Evolutionary conservation across 2,329 filamentous ascomycete genomes (phyloP).

Genomic region (Aspergillus vadensis): DNA sequence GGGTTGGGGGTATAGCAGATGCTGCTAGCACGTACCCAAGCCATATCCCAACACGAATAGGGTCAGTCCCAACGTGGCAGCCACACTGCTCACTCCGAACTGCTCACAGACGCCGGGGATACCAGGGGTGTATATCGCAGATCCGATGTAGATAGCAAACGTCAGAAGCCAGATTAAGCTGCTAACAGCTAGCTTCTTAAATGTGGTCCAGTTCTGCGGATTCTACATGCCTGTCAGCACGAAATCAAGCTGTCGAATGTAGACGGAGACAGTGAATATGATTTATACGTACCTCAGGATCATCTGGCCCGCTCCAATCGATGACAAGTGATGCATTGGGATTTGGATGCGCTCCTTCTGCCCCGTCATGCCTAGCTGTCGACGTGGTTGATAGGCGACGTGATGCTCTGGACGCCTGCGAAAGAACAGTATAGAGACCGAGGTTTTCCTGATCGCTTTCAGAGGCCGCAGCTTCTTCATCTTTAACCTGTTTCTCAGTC

Average conservation of each 20-base stretch:
- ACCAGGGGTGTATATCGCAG: constrained; percentile 55
- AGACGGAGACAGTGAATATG: neutral
- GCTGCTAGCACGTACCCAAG: constrained; percentile 24
- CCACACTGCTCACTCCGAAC: constrained; percentile 51
- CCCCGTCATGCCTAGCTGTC: constrained; percentile 3
- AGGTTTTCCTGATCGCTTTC: constrained; percentile 4
- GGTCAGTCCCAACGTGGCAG: constrained; percentile 52
- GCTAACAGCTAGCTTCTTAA: constrained; percentile 50
- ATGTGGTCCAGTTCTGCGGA: constrained; percentile 50
- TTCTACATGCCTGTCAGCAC: constrained; percentile 34
- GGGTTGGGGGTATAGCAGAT: neutral
- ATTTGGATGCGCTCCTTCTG: neutral
- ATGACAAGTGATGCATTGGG: constrained; percentile 15
- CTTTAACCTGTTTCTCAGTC: constrained; percentile 11
- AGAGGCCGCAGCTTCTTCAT: constrained; percentile 8
- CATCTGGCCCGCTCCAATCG: constrained; percentile 21
- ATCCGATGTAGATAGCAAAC: constrained; percentile 55
- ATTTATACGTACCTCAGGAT: constrained; percentile 16
- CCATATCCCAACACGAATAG: constrained; percentile 54
- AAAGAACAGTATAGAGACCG: constrained; percentile 23
- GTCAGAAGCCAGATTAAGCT: constrained; percentile 51
- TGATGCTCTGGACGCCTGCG: constrained; percentile 16
- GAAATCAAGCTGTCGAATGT: neutral
- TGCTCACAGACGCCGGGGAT: constrained; percentile 41
- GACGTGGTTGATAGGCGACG: neutral